Evolutionary conservation across 148 eudicot species (phyloP), one percentile per base, ranked within the genome.

Genomic region (Rhododendron molle): DNA sequence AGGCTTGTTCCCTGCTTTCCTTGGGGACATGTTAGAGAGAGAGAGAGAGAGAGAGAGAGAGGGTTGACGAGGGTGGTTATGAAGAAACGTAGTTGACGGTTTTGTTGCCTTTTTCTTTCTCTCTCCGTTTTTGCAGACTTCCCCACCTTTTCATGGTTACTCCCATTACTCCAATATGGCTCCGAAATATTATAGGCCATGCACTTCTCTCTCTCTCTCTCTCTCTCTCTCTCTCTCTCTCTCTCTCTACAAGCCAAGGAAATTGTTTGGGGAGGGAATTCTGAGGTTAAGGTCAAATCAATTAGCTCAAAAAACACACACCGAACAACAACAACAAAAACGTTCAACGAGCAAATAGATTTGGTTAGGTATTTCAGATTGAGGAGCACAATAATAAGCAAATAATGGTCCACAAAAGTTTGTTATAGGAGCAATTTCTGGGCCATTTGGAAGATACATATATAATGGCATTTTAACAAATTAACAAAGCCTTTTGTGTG

Each of bases 151-250:
- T 26, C 18, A 80, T 80, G 43, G 65, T 80, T 80, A 36, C 82
- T 52, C 13, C 82, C n/a, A 50, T 2, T 80, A 47, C 62, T 80
- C 13, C 5, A 50, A 80, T 26, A 26, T 80, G 82, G 65, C 23
- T 80, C 82, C 82, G 82, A 18, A 30, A 30, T 80, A n/a, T 46
- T 20, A 78, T 20, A 78, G 81, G 81, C 52, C 81, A 78, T 46
- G 56, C 81, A 78, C 54, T 34, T 1, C 81, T 44, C 81, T 23
- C 56, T 46, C 81, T 44, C 54, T 76, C 80, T 76, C 49, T 76
- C 78, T 74, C 78, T 74, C 78, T 32, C 34, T 32, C 80, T 76
- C 78, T 74, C 78, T 74, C 78, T 32, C 34, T 32, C 80, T 76
- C 77, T 34, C 78, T 5, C 46, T 16, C 77, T 44, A 4, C 77